Evolutionary conservation across 306 rosid species (phyloP), one percentile per base, ranked within the genome.

Genomic region (Acacia melanoxylon): DNA sequence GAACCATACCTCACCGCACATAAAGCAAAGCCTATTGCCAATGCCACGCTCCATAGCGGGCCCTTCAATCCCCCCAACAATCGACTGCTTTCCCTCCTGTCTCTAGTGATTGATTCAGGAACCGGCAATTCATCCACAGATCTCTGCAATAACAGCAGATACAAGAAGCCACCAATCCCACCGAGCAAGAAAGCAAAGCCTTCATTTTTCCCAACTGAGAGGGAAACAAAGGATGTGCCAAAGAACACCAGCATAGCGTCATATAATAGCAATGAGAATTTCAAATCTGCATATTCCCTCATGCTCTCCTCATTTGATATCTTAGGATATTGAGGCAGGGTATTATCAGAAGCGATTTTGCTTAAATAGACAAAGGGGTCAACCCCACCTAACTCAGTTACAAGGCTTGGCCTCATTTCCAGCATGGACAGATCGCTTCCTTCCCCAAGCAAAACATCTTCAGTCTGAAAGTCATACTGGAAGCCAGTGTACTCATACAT

Each of bases 51-150:
- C n/a, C 83, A 83, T 79, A 93, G 76, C 24, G 91, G 91, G 10
- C 89, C 92, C 79, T 85, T 91, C 12, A 83, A 77, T 51, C 89
- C 92, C 76, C 80, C 80, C 35, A 88, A 82, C 73, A 72, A 63
- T 58, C 80, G 58, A 78, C 85, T 77, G 52, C 79, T 59, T 81
- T 45, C 75, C 72, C 72, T 68, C 63, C 41, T 73, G 76, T 80
- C 85, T 40, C 58, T 48, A 19, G 84, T 68, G 72, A 75, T 74
- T 62, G 83, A 83, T 66, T 86, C 90, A 33, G 98, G 80, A 75
- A 89, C 86, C 0, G 95, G 92, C 81, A 95, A 89, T 78, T 83
- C 97, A 73, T 95, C 97, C 51, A 93, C 99, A 2, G 97, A 92
- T 72, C 97, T 91, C 86, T 91, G 98, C 84, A 95, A 82, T 59